These are phyloP conservation scores for Guillardia theta DNA, from an alignment of 78 protist genomes.

Conservation along the genomic window DNA sequence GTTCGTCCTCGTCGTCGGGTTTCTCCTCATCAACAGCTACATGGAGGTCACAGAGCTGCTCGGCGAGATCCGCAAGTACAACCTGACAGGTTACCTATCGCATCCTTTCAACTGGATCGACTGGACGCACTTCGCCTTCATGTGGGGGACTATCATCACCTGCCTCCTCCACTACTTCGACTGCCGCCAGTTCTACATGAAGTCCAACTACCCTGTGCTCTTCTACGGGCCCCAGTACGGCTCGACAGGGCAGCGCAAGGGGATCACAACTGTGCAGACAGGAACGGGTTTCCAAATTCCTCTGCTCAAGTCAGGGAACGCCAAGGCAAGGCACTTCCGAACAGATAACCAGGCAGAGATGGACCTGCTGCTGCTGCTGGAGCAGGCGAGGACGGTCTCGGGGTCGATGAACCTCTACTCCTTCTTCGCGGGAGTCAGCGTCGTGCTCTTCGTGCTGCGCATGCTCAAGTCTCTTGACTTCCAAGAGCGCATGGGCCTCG, in stretches of 20 bases:
- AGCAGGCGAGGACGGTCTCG: too few species aligned
- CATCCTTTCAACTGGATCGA: not conserved
- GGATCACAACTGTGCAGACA: too few species aligned
- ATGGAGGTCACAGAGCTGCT: not conserved
- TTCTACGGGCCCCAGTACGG: too few species aligned
- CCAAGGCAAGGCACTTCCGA: too few species aligned
- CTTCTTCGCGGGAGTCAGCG: not conserved
- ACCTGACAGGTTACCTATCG: not conserved
- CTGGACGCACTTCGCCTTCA: constrained; percentile 12
- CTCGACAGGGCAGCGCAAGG: too few species aligned
- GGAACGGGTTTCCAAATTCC: too few species aligned
- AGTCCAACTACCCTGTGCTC: not conserved
- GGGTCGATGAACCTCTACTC: too few species aligned
- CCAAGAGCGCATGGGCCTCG: not conserved
- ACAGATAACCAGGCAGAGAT: too few species aligned
- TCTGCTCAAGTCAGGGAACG: too few species aligned
- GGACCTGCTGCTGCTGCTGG: too few species aligned
- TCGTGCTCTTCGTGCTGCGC: constrained; percentile 1
- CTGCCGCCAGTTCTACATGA: not conserved
- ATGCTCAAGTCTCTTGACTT: constrained; percentile 9
- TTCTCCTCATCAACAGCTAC: not conserved
- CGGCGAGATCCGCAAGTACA: not conserved
- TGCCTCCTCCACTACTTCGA: not conserved
- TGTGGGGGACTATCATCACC: not conserved
- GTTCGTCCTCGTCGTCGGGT: not conserved